Evolutionary conservation across 2,329 filamentous ascomycete species (phyloP), one percentile per base, ranked within the genome.

Genomic region (Cordyceps cateniannulata): DNA sequence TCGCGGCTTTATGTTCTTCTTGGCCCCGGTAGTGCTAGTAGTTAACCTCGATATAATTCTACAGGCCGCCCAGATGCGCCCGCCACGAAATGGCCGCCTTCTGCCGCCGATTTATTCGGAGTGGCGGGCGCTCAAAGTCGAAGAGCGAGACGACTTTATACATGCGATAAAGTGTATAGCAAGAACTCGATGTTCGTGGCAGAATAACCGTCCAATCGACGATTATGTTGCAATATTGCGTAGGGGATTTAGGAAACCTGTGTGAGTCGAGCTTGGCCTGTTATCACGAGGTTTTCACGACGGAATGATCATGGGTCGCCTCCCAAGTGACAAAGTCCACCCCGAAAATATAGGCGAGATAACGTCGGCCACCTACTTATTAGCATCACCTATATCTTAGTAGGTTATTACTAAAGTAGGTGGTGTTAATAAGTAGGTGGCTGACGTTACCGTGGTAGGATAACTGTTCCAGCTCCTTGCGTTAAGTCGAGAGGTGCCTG

Each of bases 211-310:
- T 5, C 25, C 44, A 24, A 24, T 47, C 20, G 25, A 47, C 44
- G 44, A 47, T 12, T 20, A 47, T 16, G 24, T 47, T 16, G 44
- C 20, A 5, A 47, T 47, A 24, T 12, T 47, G 6, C 44, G 25
- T 12, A 22, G 44, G 16, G 44, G 44, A 18, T 12, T n/a, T 47
- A 47, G 44, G 44, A 8, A 47, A 47, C 6, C 5, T 47, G 14
- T 47, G 44, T 47, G 9, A 24, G 44, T 47, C 44, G 12, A 24
- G 32, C 32, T 9, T 10, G 9, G 32, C 9, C 32, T 3, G 32
- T 22, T 63, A 5, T 61, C 60, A 5, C 22, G 60, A 44, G 60
- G 60, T 1, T 61, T 61, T 14, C 45, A 35, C 2, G 52, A 61
- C 12, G 44, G 7, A 22, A 24, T 14, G 44, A 16, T 47, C 10